phyloP scores from a whole-genome alignment of 371 early-diverging fungal genomes.

The Saksenaea oblongispora region DNA sequence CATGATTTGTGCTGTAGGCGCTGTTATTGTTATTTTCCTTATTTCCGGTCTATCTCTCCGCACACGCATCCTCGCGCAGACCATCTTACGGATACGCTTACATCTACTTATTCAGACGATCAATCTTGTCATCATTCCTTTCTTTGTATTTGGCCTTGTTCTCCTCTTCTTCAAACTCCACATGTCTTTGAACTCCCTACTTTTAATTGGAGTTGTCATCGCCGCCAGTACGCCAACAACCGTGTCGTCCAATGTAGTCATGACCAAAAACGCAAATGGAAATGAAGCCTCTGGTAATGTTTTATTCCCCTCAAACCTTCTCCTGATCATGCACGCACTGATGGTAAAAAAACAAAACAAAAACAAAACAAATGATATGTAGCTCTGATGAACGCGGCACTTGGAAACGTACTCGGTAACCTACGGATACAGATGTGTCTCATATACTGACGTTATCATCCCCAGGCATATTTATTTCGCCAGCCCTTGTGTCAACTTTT shows the following conservation, averaged over 20 bases:
- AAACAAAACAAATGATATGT: conserved; percentile 11
- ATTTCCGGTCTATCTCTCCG: conserved; percentile 67
- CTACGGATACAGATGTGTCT: neutral
- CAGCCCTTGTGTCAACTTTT: conserved; percentile 50
- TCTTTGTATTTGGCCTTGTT: conserved; percentile 59
- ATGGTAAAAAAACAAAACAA: neutral
- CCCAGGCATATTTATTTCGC: conserved; percentile 66
- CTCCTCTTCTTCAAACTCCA: conserved; percentile 41
- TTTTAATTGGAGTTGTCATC: conserved; percentile 63
- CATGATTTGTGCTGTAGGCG: conserved; percentile 24
- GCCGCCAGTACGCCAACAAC: conserved; percentile 71
- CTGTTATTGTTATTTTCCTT: conserved; percentile 65
- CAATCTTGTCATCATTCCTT: conserved; percentile 59
- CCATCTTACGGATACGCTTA: conserved; percentile 55
- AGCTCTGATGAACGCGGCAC: conserved; percentile 66
- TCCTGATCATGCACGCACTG: neutral
- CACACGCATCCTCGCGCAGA: conserved; percentile 54
- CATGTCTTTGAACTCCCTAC: conserved; percentile 49
- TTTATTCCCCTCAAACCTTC: neutral
- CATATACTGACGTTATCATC: neutral
- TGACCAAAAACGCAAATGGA: conserved; percentile 70
- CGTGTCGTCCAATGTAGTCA: conserved; percentile 72
- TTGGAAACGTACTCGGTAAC: conserved; percentile 60
- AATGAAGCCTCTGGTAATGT: conserved; percentile 56
- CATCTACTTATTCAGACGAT: conserved; percentile 64